Evolutionary conservation across 331 rosid species (phyloP).

Genomic region (Spiraea crenata): DNA sequence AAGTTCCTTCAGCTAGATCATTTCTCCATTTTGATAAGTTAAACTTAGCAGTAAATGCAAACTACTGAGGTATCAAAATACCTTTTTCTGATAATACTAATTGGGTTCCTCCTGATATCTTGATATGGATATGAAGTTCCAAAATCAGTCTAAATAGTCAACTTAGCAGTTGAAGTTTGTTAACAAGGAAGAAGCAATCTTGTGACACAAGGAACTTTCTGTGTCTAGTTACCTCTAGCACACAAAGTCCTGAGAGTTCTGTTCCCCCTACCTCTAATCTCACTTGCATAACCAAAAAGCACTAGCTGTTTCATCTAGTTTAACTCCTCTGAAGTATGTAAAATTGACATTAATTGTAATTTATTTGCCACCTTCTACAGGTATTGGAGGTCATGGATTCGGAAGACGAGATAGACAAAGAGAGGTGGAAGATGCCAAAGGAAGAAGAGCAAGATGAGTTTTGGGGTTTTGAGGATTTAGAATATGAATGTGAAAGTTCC

Average conservation of each 20-base stretch:
- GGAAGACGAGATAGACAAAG: conserved; percentile 53
- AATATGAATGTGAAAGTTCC: conserved; percentile 70
- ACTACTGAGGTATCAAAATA: neutral
- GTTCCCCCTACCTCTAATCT: no score
- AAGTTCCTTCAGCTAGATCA: neutral
- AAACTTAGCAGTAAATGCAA: neutral
- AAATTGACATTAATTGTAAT: neutral
- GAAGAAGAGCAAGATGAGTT: conserved; percentile 70
- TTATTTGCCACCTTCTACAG: conserved; percentile 35
- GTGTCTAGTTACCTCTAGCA: neutral
- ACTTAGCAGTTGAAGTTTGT: neutral
- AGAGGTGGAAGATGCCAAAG: conserved; percentile 87
- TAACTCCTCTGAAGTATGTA: neutral
- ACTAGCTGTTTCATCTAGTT: no score
- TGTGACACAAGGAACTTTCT: neutral
- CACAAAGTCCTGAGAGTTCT: no score
- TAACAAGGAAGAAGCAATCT: neutral
- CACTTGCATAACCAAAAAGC: no score
- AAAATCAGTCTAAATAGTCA: neutral
- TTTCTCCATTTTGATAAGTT: neutral
- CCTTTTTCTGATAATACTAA: neutral
- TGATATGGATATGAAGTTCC: neutral
- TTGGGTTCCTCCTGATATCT: neutral
- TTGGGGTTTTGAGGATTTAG: conserved; percentile 94
- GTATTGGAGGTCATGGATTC: conserved; percentile 79